Evolutionary conservation across 2,329 filamentous ascomycete species (phyloP).

Genomic region (Aspergillus fischeri): DNA sequence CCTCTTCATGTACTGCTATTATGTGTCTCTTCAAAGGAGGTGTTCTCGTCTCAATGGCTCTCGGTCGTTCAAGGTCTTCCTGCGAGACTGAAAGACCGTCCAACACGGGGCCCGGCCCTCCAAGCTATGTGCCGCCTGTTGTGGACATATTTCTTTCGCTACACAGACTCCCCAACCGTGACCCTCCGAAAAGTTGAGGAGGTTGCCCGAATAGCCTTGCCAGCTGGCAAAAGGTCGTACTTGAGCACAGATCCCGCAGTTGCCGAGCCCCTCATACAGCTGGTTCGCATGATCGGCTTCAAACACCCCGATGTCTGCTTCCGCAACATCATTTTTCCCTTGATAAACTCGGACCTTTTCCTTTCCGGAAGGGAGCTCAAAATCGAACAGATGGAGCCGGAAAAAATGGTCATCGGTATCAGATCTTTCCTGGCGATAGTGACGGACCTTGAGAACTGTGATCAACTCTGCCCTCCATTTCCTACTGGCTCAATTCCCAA

Average conservation of each 20-base stretch:
- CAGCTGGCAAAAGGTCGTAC: slow-evolving; percentile 73
- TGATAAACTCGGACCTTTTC: slow-evolving; percentile 92
- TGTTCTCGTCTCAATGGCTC: slow-evolving; percentile 82
- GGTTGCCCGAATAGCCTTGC: slow-evolving; percentile 77
- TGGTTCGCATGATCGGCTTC: slow-evolving; percentile 91
- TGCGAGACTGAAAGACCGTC: slow-evolving; percentile 77
- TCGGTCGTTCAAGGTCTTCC: slow-evolving; percentile 74
- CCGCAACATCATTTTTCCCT: slow-evolving; percentile 83
- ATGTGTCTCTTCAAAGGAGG: slow-evolving; percentile 81
- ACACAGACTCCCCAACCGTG: slow-evolving; percentile 64
- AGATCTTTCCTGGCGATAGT: slow-evolving; percentile 90
- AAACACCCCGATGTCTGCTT: slow-evolving; percentile 94
- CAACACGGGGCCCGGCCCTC: slow-evolving; percentile 71
- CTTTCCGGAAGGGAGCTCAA: slow-evolving; percentile 70
- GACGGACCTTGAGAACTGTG: slow-evolving; percentile 82
- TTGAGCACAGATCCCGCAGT: slow-evolving; percentile 79
- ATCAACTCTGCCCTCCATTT: slow-evolving; percentile 74
- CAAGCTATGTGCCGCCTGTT: slow-evolving; percentile 85
- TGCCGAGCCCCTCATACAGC: slow-evolving; percentile 84
- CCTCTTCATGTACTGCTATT: slow-evolving; percentile 82
- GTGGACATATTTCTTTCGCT: slow-evolving; percentile 92
- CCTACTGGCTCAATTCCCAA: slow-evolving; percentile 57
- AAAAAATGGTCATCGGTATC: slow-evolving; percentile 96
- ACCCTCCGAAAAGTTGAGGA: slow-evolving; percentile 82
- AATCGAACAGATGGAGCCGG: slow-evolving; percentile 90